phyloP scores from a whole-genome alignment of 2,329 filamentous ascomycete species.

The Pezicula radicicola region DNA sequence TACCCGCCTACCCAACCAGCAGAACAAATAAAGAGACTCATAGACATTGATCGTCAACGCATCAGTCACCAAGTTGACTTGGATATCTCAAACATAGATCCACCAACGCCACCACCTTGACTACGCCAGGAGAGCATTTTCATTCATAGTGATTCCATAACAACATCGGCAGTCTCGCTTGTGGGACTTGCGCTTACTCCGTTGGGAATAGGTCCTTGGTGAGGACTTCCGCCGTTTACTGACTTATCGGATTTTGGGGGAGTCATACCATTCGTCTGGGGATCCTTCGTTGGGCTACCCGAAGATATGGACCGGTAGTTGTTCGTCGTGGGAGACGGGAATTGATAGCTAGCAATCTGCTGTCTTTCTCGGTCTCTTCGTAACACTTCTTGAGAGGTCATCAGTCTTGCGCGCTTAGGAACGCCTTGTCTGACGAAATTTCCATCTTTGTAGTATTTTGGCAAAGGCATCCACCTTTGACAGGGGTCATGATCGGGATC shows the following conservation, averaged over 20 bases:
- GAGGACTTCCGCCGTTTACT: conserved; percentile 1
- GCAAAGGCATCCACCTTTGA: conserved; percentile 51
- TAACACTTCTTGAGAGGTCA: not conserved
- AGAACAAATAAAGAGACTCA: too few species aligned
- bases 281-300: not conserved
- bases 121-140: too few species aligned
- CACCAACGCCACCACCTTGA: too few species aligned
- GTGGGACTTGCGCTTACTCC: not conserved
- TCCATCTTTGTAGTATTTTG: conserved; percentile 58
- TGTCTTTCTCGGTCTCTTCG: too few species aligned
- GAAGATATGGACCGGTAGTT: not conserved
- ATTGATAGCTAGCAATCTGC: too few species aligned
- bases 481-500: conserved; percentile 53
- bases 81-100: too few species aligned
- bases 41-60: too few species aligned
- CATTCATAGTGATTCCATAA: not conserved
- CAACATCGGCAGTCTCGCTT: not conserved
- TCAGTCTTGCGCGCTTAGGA: not conserved
- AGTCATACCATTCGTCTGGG: not conserved
- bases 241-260: not conserved
- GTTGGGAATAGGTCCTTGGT: not conserved
- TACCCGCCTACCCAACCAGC: too few species aligned
- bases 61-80: too few species aligned
- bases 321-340: not conserved
- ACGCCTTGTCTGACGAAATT: conserved; percentile 48